phyloP scores from a whole-genome alignment of 129 eudicot genomes.

The Helichrysum umbraculigerum region DNA sequence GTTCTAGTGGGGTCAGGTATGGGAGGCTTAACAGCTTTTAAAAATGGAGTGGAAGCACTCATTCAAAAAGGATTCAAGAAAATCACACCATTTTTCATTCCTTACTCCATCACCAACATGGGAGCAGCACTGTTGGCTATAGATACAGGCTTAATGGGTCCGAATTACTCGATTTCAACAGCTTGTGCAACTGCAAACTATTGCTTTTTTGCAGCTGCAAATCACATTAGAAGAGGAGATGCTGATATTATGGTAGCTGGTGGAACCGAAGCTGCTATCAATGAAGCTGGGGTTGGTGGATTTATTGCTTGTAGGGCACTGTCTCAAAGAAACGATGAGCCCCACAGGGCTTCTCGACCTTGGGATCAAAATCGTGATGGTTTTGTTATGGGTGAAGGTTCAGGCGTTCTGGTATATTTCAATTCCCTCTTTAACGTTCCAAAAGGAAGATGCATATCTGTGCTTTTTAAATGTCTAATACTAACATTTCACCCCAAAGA shows the following conservation, averaged over 20 bases:
- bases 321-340: conserved; percentile 81
- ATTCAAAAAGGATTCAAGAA: conserved; percentile 72
- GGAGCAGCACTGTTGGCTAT: conserved; percentile 85
- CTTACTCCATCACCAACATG: conserved; percentile 82
- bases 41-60: conserved; percentile 71
- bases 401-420: conserved; percentile 70
- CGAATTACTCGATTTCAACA: conserved; percentile 78
- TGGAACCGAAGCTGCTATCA: conserved; percentile 82
- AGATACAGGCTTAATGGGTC: conserved; percentile 83
- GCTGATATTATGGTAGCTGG: conserved; percentile 86
- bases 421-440: neutral
- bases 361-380: conserved; percentile 91
- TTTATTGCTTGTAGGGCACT: conserved; percentile 85
- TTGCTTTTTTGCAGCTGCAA: conserved; percentile 79
- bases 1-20: conserved; percentile 83
- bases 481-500: neutral
- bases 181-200: conserved; percentile 91
- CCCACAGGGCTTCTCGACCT: conserved; percentile 75
- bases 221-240: conserved; percentile 85
- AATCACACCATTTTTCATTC: conserved; percentile 81
- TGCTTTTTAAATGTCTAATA: no score
- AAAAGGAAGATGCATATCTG: no score
- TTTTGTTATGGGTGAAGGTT: conserved; percentile 89
- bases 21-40: conserved; percentile 75
- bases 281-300: conserved; percentile 74